A percentile compares a stretch with the other conserved stretches of the same genome.
phyloP scores from a whole-genome alignment of 2,329 filamentous ascomycete genomes.

The Furcasterigmium furcatum region DNA sequence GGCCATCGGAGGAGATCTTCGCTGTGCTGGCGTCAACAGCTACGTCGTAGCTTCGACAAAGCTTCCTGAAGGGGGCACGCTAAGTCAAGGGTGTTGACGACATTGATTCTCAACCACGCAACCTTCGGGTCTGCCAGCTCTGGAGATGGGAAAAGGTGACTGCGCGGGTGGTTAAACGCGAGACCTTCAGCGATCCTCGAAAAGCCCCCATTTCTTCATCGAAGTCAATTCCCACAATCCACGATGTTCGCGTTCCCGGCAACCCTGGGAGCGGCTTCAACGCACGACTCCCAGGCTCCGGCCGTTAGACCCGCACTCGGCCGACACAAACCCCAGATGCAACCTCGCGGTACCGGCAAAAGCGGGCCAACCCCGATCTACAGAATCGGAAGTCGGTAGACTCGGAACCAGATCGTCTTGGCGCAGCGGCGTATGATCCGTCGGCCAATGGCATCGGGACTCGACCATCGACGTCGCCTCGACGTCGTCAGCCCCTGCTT shows the following conservation, averaged over 20 bases:
- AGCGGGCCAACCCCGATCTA: not conserved
- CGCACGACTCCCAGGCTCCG: no score
- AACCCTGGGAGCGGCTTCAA: no score
- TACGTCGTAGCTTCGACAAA: not conserved
- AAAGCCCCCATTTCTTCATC: no score
- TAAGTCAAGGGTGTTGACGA: slow-evolving; percentile 11
- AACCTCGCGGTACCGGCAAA: not conserved
- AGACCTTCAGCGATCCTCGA: no score
- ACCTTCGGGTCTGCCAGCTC: no score
- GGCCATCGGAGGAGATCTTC: no score
- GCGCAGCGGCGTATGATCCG: not conserved
- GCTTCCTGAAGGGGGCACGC: slow-evolving; percentile 2
- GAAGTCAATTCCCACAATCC: no score
- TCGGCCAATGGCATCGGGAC: not conserved
- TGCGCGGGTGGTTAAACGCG: no score
- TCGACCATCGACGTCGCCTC: not conserved
- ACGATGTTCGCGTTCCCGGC: no score
- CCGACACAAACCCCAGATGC: not conserved
- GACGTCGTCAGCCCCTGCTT: not conserved
- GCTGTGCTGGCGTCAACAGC: no score
- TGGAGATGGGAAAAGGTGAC: no score
- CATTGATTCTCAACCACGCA: slow-evolving; percentile 7
- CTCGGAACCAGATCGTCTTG: slow-evolving; percentile 1
- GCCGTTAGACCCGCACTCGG: not conserved
- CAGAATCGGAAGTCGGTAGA: not conserved